Evolutionary conservation across 2,329 filamentous ascomycete species (phyloP).

Genomic region (Colletotrichum sp.): DNA sequence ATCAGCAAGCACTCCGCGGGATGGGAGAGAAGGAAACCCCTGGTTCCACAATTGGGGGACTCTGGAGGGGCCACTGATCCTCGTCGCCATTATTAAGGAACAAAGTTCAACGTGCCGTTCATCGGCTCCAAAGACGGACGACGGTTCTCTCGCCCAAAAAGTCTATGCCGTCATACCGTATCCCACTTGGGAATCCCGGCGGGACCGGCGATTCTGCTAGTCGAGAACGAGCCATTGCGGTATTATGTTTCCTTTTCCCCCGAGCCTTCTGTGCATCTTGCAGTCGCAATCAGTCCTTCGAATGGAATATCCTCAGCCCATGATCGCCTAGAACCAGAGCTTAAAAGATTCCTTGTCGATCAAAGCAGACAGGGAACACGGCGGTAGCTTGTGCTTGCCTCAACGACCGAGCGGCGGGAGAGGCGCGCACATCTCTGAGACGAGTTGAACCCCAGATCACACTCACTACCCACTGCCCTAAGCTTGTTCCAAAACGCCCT

Average conservation of each 20-base stretch:
- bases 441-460: constrained; percentile 14
- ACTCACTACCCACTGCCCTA: neutral
- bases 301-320: neutral
- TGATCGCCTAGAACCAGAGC: neutral
- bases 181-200: constrained; percentile 2
- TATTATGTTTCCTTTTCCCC: neutral
- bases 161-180: constrained; percentile 16
- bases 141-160: neutral
- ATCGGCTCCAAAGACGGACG: neutral
- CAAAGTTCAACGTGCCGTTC: neutral
- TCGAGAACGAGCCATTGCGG: neutral
- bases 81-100: neutral
- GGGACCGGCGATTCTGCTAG: constrained; percentile 6
- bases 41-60: neutral
- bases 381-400: neutral
- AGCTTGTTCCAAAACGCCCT: constrained; percentile 4
- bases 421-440: neutral
- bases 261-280: neutral
- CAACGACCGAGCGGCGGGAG: neutral
- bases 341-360: neutral
- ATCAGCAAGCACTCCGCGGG: neutral
- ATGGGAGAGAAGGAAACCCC: neutral
- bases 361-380: neutral
- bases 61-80: neutral
- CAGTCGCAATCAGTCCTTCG: neutral